Base-by-base conservation (phyloP, 2,329 filamentous ascomycete genomes). In the Aulographum hederae region DNA sequence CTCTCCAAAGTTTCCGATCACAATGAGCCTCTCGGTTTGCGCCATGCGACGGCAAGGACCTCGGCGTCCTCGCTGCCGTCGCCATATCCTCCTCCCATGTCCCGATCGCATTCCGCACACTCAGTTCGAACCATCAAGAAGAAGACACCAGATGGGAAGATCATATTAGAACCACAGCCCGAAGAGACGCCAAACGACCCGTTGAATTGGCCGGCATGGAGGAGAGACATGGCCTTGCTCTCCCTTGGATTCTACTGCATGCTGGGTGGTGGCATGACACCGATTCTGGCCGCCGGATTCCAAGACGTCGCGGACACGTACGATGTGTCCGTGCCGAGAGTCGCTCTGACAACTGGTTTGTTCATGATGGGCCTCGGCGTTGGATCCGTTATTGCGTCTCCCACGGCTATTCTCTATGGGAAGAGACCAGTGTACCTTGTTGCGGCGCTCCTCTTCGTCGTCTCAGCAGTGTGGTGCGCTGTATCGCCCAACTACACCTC, bases 361-460 rank as follows among this genome's bases (percentile, higher is more conserved):
- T 94, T 82, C 57, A 94, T 95, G 85, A 65, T 93, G 68, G 89
- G 89, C 0, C 58, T 95, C 25, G 86, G 85, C 2, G 44, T 94
- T 1, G 86, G 86, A 2, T 82, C 74, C 13, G 74, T 94, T 5
- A 47, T 95, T 32, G 75, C 78, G 44, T 89, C 80, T 0, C 89
- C 86, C 0, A 94, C 85, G 0, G 86, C 86, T 18, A 94, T 95
- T 38, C 50, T 94, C 0, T 94, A 60, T 37, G 89, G 86, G 2
- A 95, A 95, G 54, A 67, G 86, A 10, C 84, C 85, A 0, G 80
- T 95, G 0, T 95, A 95, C 48, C 67, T 95, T 15, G 63, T 65
- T 18, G 75, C 81, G 13, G 69, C 78, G 19, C 54, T 84, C 13
- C 50, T 92, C n/a, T 91, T 93, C 48, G 68, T 85, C 31, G 47